A percentile compares a stretch with the other conserved stretches of the same genome.
Conservation (phyloP, 176 grass and related monocot genomes). For the Canna indica region DNA sequence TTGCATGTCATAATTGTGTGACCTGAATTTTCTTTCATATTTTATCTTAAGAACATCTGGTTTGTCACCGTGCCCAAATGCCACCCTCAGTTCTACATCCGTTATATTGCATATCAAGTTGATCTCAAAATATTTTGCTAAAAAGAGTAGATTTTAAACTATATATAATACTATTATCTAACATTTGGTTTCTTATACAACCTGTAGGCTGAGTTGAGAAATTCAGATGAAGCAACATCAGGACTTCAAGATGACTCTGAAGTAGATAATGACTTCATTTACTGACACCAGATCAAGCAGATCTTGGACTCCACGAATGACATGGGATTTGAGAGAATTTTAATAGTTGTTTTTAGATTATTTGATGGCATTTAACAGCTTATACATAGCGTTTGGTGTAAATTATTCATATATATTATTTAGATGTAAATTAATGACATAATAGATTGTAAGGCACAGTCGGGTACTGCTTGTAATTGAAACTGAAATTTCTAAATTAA, state of each 20-base stretch:
- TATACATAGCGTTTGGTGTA: conserved; percentile 11
- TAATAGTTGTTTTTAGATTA: background rate
- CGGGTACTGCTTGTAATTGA: background rate
- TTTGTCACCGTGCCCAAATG: background rate
- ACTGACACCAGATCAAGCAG: conserved; percentile 16
- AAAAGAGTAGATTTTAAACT: background rate
- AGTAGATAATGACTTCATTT: conserved; percentile 34
- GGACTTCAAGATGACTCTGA: conserved; percentile 37
- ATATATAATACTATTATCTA: background rate
- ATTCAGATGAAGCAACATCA: conserved; percentile 43
- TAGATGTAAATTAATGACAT: conserved; percentile 8
- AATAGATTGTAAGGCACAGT: background rate
- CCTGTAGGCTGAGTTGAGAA: conserved; percentile 45
- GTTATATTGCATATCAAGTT: background rate
- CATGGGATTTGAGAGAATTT: background rate
- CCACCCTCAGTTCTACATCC: background rate
- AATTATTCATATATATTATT: conserved; percentile 1
- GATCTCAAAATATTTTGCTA: too few relatives aligned
- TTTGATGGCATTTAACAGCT: background rate
- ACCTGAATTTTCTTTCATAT: background rate
- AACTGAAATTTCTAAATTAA: background rate
- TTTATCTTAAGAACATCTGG: background rate
- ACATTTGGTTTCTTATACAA: background rate
- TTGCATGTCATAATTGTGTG: background rate
- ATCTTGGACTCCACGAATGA: background rate